Evolutionary conservation across 2,329 filamentous ascomycete species (phyloP).

Genomic region (Metarhizium humberi): DNA sequence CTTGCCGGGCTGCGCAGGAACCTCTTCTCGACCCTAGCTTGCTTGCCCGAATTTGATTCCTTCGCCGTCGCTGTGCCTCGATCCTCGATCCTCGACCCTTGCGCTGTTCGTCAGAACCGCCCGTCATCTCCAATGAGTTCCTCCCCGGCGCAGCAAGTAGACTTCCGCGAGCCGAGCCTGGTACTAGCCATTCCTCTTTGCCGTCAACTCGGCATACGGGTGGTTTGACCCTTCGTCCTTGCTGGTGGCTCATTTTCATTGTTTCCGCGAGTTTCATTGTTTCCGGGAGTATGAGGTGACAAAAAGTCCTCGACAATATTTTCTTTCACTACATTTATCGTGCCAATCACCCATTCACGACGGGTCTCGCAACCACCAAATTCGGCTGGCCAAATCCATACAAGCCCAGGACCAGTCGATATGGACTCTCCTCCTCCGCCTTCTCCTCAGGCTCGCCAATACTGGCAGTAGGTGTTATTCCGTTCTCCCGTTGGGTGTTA

Average conservation of each 20-base stretch:
- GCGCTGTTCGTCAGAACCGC: conserved; percentile 8
- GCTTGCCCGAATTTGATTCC: background rate
- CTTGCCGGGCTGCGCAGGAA: background rate
- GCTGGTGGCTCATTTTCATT: conserved; percentile 10
- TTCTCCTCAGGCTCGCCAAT: conserved; percentile 22
- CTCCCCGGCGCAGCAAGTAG: conserved; percentile 22
- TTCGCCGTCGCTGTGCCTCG: background rate
- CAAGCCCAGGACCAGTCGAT: background rate
- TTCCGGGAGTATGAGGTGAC: conserved; percentile 25
- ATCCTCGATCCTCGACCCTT: background rate
- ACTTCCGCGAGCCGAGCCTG: conserved; percentile 27
- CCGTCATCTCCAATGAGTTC: conserved; percentile 26
- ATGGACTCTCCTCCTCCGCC: conserved; percentile 18
- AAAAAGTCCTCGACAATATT: conserved; percentile 14
- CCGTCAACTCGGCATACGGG: conserved; percentile 23
- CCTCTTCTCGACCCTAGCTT: background rate
- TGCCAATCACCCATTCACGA: background rate
- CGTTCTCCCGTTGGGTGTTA: background rate
- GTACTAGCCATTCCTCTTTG: conserved; percentile 16
- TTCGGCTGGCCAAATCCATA: conserved; percentile 3
- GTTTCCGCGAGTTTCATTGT: conserved; percentile 20
- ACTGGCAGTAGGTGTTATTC: conserved; percentile 28
- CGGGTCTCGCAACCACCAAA: background rate
- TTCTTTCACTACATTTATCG: conserved; percentile 1
- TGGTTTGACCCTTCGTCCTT: conserved; percentile 17